Percentiles rank a stretch among this genome's conserved stretches.
These are phyloP conservation scores for Phyllachora maydis DNA, from an alignment of 2,329 filamentous ascomycete genomes.

Conservation along the genomic window DNA sequence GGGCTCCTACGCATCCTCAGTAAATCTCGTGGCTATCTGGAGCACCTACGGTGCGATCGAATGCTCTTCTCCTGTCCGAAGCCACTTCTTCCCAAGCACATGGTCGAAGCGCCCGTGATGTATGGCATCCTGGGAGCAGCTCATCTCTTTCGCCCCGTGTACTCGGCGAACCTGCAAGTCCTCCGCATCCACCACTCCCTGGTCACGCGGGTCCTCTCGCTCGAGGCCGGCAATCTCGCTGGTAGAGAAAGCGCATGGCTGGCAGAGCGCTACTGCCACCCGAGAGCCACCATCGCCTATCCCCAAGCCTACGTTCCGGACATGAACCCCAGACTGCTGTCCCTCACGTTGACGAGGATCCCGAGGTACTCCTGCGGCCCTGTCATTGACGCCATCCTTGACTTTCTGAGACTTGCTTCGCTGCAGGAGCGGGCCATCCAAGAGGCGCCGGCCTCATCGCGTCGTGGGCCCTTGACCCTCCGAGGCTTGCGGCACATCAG, in stretches of 20 bases:
- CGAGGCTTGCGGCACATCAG: slow-evolving; percentile 29
- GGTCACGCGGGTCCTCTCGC: slow-evolving; percentile 29
- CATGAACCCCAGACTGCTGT: slow-evolving; percentile 31
- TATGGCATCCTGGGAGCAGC: slow-evolving; percentile 21
- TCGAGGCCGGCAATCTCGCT: slow-evolving; percentile 17
- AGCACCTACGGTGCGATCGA: slow-evolving; percentile 29
- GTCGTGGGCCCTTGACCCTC: slow-evolving; percentile 20
- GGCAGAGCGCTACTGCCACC: slow-evolving; percentile 21
- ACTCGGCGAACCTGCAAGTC: slow-evolving; percentile 28
- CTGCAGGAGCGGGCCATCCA: slow-evolving; percentile 25
- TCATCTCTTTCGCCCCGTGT: slow-evolving; percentile 27
- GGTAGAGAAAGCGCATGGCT: slow-evolving; percentile 15
- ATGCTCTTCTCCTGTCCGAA: slow-evolving; percentile 11
- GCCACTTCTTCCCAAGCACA: slow-evolving; percentile 8
- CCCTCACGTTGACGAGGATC: slow-evolving; percentile 30
- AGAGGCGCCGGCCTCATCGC: slow-evolving; percentile 8
- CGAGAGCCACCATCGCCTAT: slow-evolving; percentile 21
- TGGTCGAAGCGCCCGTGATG: slow-evolving; percentile 11
- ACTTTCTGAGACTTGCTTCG: slow-evolving; percentile 23
- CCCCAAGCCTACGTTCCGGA: slow-evolving; percentile 28
- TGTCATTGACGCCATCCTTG: slow-evolving; percentile 22
- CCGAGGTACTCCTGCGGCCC: slow-evolving; percentile 30
- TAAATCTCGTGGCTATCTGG: slow-evolving; percentile 20
- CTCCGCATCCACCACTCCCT: slow-evolving; percentile 38
- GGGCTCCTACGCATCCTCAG: slow-evolving; percentile 22